phyloP scores from a whole-genome alignment of 192 early-diverging fungal genomes.

The Backusella parvicylindrica region DNA sequence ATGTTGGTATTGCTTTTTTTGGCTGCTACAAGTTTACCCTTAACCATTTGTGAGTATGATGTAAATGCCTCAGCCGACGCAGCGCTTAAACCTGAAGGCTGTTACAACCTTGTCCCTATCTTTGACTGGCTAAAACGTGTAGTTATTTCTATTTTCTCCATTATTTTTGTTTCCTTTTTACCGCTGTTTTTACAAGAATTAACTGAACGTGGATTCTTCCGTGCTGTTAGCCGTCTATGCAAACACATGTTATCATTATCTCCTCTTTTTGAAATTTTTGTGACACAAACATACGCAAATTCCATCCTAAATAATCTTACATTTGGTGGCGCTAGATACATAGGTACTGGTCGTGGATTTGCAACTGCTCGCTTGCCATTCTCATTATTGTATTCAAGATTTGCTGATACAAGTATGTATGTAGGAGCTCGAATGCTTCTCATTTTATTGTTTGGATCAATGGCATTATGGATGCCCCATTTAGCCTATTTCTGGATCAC shows the following conservation, averaged over 20 bases:
- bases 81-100: constrained; percentile 46
- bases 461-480: constrained; percentile 64
- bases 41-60: constrained; percentile 55
- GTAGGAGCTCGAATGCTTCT: constrained; percentile 63
- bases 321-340: constrained; percentile 80
- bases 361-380: constrained; percentile 81
- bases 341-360: constrained; percentile 83
- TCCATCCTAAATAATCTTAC: constrained; percentile 77
- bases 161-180: constrained; percentile 78
- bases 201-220: constrained; percentile 75
- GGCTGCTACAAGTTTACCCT: constrained; percentile 59
- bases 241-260: constrained; percentile 85
- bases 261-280: constrained; percentile 82
- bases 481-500: constrained; percentile 83
- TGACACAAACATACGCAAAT: constrained; percentile 80
- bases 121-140: constrained; percentile 79
- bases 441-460: constrained; percentile 59
- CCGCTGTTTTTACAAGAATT: constrained; percentile 83
- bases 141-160: constrained; percentile 75
- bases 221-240: constrained; percentile 68
- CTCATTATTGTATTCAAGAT: constrained; percentile 70
- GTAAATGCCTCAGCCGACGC: constrained; percentile 42
- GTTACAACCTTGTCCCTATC: constrained; percentile 68
- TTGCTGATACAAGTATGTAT: constrained; percentile 76
- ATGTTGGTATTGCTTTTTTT: constrained; percentile 78